Conservation (phyloP, 2,329 filamentous ascomycete genomes). For the Fusarium irregulare region DNA sequence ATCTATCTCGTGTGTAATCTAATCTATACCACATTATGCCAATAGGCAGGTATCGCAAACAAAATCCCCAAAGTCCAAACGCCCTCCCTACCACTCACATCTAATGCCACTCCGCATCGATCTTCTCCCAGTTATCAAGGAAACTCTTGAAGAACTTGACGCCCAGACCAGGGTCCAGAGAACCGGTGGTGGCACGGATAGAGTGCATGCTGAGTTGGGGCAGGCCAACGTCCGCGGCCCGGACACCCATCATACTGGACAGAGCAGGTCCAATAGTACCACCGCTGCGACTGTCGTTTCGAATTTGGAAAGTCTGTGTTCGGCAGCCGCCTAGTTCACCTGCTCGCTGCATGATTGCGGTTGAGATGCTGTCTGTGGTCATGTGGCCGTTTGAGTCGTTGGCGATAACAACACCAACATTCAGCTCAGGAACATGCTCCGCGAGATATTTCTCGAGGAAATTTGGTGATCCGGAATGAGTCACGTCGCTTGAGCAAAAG, state of each 20-base stretch:
- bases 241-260: conserved; percentile 81
- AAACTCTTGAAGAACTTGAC: conserved; percentile 91
- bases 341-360: conserved; percentile 80
- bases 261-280: conserved; percentile 97
- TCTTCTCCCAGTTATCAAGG: conserved; percentile 84
- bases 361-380: conserved; percentile 91
- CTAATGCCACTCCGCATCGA: conserved; percentile 80
- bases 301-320: conserved; percentile 92
- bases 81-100: not conserved
- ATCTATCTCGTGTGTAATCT: conserved; percentile 17
- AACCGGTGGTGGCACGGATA: conserved; percentile 88
- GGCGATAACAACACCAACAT: conserved; percentile 84
- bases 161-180: conserved; percentile 86
- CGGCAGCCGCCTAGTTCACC: conserved; percentile 78
- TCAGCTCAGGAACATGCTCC: conserved; percentile 87
- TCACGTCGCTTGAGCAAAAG: conserved; percentile 92
- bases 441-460: conserved; percentile 86
- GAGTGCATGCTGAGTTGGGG: conserved; percentile 95
- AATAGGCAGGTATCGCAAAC: conserved; percentile 24
- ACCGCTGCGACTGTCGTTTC: conserved; percentile 89
- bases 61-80: conserved; percentile 10
- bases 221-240: conserved; percentile 88
- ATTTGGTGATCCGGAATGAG: conserved; percentile 94
- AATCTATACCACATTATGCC: conserved; percentile 15
- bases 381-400: conserved; percentile 93